Evolutionary conservation across 2,329 filamentous ascomycete species (phyloP).

Genomic region (Rosellinia necatrix): DNA sequence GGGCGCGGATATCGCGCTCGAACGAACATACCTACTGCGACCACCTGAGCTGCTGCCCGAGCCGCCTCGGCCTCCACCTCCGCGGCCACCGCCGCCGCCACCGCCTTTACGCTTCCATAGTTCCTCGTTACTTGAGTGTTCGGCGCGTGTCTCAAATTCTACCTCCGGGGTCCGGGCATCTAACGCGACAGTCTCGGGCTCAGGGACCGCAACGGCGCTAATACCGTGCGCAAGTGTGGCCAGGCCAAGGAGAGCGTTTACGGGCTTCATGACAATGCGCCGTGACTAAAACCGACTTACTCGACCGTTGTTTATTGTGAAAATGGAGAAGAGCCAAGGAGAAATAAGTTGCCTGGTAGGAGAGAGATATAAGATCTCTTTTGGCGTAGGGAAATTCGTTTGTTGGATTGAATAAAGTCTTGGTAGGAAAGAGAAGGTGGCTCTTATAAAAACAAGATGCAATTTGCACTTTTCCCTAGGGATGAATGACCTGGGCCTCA

Average conservation of each 20-base stretch:
- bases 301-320: background rate
- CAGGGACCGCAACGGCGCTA: constrained; percentile 31
- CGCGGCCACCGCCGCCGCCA: constrained; percentile 54
- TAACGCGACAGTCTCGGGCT: constrained; percentile 27
- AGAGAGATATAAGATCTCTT: background rate
- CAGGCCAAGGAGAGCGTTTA: constrained; percentile 32
- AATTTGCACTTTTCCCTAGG: too few species aligned
- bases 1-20: background rate
- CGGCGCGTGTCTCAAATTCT: constrained; percentile 7
- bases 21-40: constrained; percentile 25
- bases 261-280: constrained; percentile 35
- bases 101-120: constrained; percentile 66
- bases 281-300: constrained; percentile 11
- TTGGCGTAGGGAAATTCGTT: background rate
- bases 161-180: constrained; percentile 23
- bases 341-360: background rate
- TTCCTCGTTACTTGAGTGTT: constrained; percentile 44
- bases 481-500: too few species aligned
- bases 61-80: constrained; percentile 44
- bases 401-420: too few species aligned
- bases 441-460: too few species aligned
- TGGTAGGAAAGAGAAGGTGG: background rate
- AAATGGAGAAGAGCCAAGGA: background rate
- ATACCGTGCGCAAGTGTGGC: constrained; percentile 29
- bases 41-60: constrained; percentile 16